A percentile compares a stretch with the other conserved stretches of the same genome.
Conservation (phyloP, 2,329 filamentous ascomycete genomes). For the Cylindrodendrum hubeiense region DNA sequence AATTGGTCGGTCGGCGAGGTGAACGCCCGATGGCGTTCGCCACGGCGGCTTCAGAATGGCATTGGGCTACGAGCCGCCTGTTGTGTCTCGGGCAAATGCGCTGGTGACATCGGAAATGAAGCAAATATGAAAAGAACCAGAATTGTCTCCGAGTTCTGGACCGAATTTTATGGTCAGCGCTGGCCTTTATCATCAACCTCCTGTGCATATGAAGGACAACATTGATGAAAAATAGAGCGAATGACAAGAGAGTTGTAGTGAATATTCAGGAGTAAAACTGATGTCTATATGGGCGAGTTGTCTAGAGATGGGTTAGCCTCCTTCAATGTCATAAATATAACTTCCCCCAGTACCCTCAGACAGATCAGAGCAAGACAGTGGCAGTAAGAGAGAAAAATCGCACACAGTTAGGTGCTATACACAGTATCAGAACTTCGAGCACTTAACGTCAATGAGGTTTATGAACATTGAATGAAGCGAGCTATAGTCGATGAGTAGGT, state of each 20-base stretch:
- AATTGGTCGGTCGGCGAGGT: neutral
- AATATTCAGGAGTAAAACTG: neutral
- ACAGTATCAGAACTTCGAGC: too few relatives aligned
- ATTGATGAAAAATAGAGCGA: neutral
- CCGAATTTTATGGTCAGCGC: neutral
- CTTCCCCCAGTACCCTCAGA: too few relatives aligned
- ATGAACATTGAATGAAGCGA: too few relatives aligned
- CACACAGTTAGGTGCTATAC: too few relatives aligned
- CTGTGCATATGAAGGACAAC: neutral
- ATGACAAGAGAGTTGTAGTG: neutral
- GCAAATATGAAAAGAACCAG: neutral
- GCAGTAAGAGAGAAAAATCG: too few relatives aligned
- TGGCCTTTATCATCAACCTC: neutral
- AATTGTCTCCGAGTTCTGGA: neutral
- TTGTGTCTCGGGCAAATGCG: neutral
- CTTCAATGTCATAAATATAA: too few relatives aligned
- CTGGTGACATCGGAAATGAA: neutral
- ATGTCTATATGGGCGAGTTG: too few relatives aligned
- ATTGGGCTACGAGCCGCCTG: neutral
- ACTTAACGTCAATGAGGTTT: too few relatives aligned
- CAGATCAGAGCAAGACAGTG: too few relatives aligned
- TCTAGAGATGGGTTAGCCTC: too few relatives aligned
- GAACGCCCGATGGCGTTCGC: neutral
- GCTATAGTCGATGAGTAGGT: too few relatives aligned
- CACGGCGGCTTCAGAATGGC: neutral